A percentile compares a stretch with the other conserved stretches of the same genome.
These are phyloP conservation scores for Epichloe sibirici DNA, from an alignment of 2,329 filamentous ascomycete species.

Conservation along the genomic window DNA sequence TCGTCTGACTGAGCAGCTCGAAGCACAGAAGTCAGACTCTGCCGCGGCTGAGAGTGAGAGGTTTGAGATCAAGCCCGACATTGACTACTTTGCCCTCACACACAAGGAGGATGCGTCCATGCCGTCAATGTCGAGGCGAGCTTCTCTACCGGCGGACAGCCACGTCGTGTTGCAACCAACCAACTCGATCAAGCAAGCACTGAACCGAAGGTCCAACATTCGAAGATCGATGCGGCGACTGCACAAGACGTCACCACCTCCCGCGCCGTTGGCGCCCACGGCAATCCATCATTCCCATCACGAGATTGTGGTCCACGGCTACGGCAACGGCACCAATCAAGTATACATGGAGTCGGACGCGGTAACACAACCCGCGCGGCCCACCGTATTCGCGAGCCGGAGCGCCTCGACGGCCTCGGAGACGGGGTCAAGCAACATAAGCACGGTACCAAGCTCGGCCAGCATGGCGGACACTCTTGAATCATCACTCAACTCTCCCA, in stretches of 20 bases:
- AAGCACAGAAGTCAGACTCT: slow-evolving; percentile 4
- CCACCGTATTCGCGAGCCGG: slow-evolving; percentile 10
- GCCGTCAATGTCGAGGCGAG: slow-evolving; percentile 3
- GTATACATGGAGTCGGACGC: slow-evolving; percentile 16
- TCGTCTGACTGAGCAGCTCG: slow-evolving; percentile 6
- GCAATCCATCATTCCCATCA: slow-evolving; percentile 22
- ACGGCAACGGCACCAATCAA: slow-evolving; percentile 39
- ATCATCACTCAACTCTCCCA: slow-evolving; percentile 15
- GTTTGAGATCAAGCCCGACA: slow-evolving; percentile 40
- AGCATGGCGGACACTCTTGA: slow-evolving; percentile 15
- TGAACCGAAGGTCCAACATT: slow-evolving; percentile 22
- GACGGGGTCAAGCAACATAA: slow-evolving; percentile 12
- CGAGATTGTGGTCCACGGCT: slow-evolving; percentile 41
- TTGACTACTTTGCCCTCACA: slow-evolving; percentile 39
- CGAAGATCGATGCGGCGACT: slow-evolving; percentile 23
- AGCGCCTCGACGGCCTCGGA: slow-evolving; percentile 17
- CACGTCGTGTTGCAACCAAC: slow-evolving; percentile 13
- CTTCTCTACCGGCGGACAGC: slow-evolving; percentile 4
- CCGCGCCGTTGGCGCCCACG: slow-evolving; percentile 2
- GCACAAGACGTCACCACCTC: slow-evolving; percentile 11
- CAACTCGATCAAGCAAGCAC: slow-evolving; percentile 17
- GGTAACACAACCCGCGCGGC: slow-evolving; percentile 1
- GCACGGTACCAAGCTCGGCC: slow-evolving; percentile 16
- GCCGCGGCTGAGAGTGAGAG: slow-evolving; percentile 5
- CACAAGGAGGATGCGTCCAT: slow-evolving; percentile 16